phyloP scores from a whole-genome alignment of 2,329 filamentous ascomycete genomes.

The Phaeophleospora eucalypticola region DNA sequence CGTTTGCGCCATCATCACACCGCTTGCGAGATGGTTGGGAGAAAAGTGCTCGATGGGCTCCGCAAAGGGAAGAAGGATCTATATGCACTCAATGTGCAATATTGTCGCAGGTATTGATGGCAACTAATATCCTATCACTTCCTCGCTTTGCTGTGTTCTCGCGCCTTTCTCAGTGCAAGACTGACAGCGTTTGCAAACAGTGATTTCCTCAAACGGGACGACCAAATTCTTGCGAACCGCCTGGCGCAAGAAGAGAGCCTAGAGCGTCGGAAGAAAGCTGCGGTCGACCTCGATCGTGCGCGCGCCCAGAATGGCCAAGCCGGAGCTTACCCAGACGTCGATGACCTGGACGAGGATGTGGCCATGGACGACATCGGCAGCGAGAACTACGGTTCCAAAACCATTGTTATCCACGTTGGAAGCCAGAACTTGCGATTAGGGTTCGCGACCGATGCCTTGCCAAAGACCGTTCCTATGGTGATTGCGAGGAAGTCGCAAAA shows the following conservation, averaged over 20 bases:
- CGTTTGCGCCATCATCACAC: background rate
- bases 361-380: constrained; percentile 55
- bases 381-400: constrained; percentile 74
- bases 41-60: constrained; percentile 30
- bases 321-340: constrained; percentile 36
- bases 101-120: constrained; percentile 29
- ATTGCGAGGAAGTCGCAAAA: constrained; percentile 74
- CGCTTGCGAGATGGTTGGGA: constrained; percentile 25
- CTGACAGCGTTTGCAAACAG: constrained; percentile 71
- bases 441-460: constrained; percentile 89
- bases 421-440: constrained; percentile 95
- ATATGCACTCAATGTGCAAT: constrained; percentile 34
- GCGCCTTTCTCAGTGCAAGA: background rate
- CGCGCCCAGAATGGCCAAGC: constrained; percentile 67
- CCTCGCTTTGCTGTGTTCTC: background rate
- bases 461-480: constrained; percentile 90
- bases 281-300: constrained; percentile 82
- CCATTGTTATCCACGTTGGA: constrained; percentile 91
- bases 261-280: constrained; percentile 77
- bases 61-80: constrained; percentile 33
- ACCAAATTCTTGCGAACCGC: constrained; percentile 85
- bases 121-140: background rate
- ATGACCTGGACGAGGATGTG: constrained; percentile 42
- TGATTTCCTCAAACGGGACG: constrained; percentile 97
- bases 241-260: constrained; percentile 82